These are phyloP conservation scores for Dalbergia cultrata DNA, from an alignment of 306 rosid species.

Conservation along the genomic window DNA sequence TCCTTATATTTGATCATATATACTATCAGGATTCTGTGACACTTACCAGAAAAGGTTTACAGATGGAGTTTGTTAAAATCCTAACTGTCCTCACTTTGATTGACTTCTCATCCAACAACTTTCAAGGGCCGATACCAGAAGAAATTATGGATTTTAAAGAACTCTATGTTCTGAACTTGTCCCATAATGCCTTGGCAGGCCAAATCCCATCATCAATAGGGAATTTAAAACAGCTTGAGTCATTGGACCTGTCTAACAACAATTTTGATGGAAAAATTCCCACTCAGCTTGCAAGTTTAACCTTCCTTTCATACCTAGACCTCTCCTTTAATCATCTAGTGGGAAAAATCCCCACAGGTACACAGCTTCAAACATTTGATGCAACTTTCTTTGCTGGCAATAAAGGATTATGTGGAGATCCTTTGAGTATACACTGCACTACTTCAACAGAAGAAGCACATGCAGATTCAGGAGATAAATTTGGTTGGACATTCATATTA, in stretches of 20 bases:
- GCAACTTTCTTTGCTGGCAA: constrained; percentile 26
- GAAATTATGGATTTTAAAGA: constrained; percentile 43
- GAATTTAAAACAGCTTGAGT: constrained; percentile 44
- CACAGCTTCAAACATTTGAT: constrained; percentile 40
- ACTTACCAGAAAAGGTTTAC: constrained; percentile 44
- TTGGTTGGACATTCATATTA: constrained; percentile 62
- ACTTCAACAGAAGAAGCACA: neutral
- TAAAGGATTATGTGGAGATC: constrained; percentile 42
- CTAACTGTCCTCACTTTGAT: constrained; percentile 35
- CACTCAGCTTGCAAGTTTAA: constrained; percentile 8
- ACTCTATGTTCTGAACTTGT: constrained; percentile 45
- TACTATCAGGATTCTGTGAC: constrained; percentile 54
- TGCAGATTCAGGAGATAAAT: constrained; percentile 24
- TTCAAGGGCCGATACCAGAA: constrained; percentile 55
- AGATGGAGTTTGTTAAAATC: constrained; percentile 38
- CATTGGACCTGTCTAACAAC: constrained; percentile 60
- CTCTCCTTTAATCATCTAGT: constrained; percentile 48
- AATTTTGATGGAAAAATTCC: constrained; percentile 47
- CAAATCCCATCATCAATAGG: constrained; percentile 47
- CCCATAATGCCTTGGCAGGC: constrained; percentile 50
- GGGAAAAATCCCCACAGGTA: constrained; percentile 42
- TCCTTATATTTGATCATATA: neutral
- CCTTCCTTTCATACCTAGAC: constrained; percentile 46
- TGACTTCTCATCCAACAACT: constrained; percentile 54
- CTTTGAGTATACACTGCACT: neutral